Evolutionary conservation across 1,139 yeast species (phyloP).

Genomic region (Geotrichum candidum): DNA sequence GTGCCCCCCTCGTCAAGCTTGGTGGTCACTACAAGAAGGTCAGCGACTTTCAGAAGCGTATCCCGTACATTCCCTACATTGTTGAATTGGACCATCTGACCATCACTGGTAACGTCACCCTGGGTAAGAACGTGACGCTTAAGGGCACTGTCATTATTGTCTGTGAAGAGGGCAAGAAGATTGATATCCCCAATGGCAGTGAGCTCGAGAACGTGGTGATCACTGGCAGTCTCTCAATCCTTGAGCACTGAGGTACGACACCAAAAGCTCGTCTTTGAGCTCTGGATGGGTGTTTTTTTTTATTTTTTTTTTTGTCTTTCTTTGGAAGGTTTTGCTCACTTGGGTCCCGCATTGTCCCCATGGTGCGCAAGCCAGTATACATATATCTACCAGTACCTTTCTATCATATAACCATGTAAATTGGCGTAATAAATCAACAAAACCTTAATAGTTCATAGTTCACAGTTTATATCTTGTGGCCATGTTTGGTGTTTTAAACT

Average conservation of each 20-base stretch:
- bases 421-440: not conserved
- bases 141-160: conserved; percentile 97
- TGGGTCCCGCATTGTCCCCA: not conserved
- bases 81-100: conserved; percentile 95
- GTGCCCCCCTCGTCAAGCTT: conserved; percentile 91
- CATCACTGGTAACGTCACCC: conserved; percentile 89
- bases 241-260: conserved; percentile 64
- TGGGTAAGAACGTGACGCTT: conserved; percentile 85
- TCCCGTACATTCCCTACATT: conserved; percentile 93
- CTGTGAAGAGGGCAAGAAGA: conserved; percentile 93
- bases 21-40: conserved; percentile 97
- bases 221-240: conserved; percentile 91
- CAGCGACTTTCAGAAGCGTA: conserved; percentile 79
- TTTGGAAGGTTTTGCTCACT: too few relatives aligned
- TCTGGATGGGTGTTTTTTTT: not conserved
- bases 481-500: too few relatives aligned
- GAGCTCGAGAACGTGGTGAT: conserved; percentile 92
- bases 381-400: not conserved
- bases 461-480: too few relatives aligned
- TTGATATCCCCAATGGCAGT: conserved; percentile 95
- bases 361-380: not conserved
- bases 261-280: not conserved
- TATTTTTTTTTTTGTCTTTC: too few relatives aligned
- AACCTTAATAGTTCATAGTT: not conserved
- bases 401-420: not conserved